Evolutionary conservation across 2,329 filamentous ascomycete species (phyloP).

Genomic region (Cytospora mali): DNA sequence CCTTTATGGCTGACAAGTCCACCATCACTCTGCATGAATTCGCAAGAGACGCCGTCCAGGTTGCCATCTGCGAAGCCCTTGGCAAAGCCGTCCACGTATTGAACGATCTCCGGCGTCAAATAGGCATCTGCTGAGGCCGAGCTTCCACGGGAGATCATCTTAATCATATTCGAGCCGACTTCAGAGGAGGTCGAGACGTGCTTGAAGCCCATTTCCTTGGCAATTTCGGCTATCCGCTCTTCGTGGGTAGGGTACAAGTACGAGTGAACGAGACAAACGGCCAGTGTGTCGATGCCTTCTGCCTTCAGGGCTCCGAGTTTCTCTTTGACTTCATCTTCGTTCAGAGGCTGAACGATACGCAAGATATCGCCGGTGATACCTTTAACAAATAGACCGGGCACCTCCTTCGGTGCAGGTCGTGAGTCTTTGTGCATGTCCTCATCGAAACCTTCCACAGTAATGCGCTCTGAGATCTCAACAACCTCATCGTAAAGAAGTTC

Average conservation of each 20-base stretch:
- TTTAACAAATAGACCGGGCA: conserved; percentile 48
- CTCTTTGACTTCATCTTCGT: conserved; percentile 51
- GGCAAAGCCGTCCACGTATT: conserved; percentile 69
- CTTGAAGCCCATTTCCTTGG: conserved; percentile 66
- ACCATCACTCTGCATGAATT: conserved; percentile 73
- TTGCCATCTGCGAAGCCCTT: conserved; percentile 64
- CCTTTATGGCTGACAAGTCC: conserved; percentile 31
- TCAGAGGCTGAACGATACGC: conserved; percentile 60
- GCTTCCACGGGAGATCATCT: conserved; percentile 69
- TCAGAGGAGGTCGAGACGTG: conserved; percentile 69
- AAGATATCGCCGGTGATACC: conserved; percentile 69
- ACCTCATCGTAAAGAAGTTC: conserved; percentile 28
- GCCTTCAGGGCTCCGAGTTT: conserved; percentile 63
- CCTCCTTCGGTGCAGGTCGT: conserved; percentile 12
- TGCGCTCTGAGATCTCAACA: conserved; percentile 27
- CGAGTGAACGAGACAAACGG: conserved; percentile 71
- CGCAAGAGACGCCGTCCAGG: conserved; percentile 62
- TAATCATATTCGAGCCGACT: conserved; percentile 72
- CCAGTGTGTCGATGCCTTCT: conserved; percentile 64
- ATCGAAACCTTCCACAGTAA: conserved; percentile 28
- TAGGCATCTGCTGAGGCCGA: conserved; percentile 77
- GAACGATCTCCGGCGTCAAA: conserved; percentile 69
- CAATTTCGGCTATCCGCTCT: conserved; percentile 62
- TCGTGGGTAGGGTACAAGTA: conserved; percentile 73
- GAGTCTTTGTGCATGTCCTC: conserved; percentile 13